These are phyloP conservation scores for Heteromeles arbutifolia DNA, from an alignment of 306 rosid species.

Conservation along the genomic window DNA sequence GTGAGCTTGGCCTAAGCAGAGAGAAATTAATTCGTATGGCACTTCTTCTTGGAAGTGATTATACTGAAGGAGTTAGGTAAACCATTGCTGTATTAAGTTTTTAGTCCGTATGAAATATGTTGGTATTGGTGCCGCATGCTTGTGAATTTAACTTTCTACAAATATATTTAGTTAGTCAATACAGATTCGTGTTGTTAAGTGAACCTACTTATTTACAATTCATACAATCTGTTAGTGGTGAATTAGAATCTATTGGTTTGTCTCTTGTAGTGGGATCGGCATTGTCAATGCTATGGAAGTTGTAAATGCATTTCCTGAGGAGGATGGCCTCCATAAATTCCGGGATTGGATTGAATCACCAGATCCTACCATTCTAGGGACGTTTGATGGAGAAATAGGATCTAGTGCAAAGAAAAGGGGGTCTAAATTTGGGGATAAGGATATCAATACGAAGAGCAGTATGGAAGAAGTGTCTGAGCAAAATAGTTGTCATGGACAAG, in stretches of 20 bases:
- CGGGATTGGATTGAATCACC: too few relatives aligned
- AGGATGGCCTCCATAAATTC: too few relatives aligned
- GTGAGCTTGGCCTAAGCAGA: constrained; percentile 81
- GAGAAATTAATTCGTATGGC: constrained; percentile 82
- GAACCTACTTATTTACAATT: neutral
- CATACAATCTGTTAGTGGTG: neutral
- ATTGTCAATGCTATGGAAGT: too few relatives aligned
- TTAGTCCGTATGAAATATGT: constrained; percentile 12
- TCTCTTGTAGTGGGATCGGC: too few relatives aligned
- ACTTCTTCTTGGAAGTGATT: constrained; percentile 92
- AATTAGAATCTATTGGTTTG: too few relatives aligned
- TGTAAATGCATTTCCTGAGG: too few relatives aligned
- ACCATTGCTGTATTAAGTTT: neutral
- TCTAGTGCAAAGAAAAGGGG: too few relatives aligned
- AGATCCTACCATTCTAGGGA: too few relatives aligned
- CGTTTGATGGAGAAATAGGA: too few relatives aligned
- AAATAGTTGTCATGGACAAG: constrained; percentile 29
- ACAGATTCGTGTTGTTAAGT: neutral
- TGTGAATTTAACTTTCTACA: neutral
- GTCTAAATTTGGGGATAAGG: constrained; percentile 37
- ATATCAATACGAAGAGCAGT: constrained; percentile 10
- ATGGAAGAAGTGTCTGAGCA: constrained; percentile 35
- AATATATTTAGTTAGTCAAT: neutral
- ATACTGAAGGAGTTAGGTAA: constrained; percentile 95
- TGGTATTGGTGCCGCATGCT: constrained; percentile 13